Evolutionary conservation across 2,329 filamentous ascomycete genomes (phyloP).

Genomic region (Botrytis fabae): DNA sequence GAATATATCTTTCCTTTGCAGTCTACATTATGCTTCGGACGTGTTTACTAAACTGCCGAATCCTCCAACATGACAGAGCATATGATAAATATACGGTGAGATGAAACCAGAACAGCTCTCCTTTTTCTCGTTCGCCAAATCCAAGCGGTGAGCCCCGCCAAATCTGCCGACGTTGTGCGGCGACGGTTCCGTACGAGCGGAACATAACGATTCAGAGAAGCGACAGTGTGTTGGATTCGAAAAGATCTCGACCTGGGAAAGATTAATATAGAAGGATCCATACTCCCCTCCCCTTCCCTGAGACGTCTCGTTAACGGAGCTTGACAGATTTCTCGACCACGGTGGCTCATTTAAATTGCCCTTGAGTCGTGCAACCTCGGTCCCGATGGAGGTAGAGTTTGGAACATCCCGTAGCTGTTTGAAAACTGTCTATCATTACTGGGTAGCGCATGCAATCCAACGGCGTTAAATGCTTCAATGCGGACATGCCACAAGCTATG

Average conservation of each 20-base stretch:
- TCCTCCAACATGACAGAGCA: neutral
- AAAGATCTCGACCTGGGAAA: neutral
- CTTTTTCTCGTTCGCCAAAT: slow-evolving; percentile 18
- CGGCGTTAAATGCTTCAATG: neutral
- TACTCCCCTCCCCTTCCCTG: neutral
- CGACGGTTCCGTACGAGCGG: neutral
- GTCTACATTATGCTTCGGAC: neutral
- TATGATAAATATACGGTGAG: slow-evolving; percentile 14
- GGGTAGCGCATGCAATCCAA: too few species aligned
- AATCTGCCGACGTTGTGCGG: slow-evolving; percentile 2
- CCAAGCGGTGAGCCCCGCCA: neutral
- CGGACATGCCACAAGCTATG: neutral
- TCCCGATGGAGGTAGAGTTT: neutral
- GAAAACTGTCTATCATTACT: neutral
- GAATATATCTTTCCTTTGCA: neutral
- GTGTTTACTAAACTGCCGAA: neutral
- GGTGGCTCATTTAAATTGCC: neutral
- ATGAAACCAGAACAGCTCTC: neutral
- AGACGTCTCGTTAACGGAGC: neutral
- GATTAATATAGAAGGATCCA: neutral
- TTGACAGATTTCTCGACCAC: neutral
- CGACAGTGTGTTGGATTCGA: neutral
- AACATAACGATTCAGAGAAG: neutral
- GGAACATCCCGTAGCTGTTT: neutral
- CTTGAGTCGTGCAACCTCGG: slow-evolving; percentile 2